A percentile compares a stretch with the other conserved stretches of the same genome.
These are phyloP conservation scores for Penicillium psychrosexuale DNA, from an alignment of 2,329 filamentous ascomycete species.

Conservation along the genomic window DNA sequence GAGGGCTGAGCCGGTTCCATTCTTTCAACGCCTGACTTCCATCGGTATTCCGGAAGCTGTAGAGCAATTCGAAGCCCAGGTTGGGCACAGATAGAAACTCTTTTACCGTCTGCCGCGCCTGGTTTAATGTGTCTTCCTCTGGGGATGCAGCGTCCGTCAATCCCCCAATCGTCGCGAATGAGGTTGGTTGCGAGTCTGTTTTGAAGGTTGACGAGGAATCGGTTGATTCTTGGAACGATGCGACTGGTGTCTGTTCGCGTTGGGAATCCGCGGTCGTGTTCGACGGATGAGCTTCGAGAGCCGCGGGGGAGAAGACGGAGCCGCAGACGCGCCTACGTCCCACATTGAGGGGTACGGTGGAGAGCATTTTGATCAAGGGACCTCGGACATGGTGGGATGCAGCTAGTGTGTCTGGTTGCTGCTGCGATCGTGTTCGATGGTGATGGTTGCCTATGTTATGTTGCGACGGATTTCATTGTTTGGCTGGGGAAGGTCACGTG, in stretches of 20 bases:
- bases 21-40: constrained; percentile 28
- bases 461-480: constrained; percentile 1
- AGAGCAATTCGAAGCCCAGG: constrained; percentile 32
- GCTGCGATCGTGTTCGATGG: background rate
- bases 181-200: constrained; percentile 15
- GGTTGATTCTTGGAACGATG: constrained; percentile 17
- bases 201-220: constrained; percentile 16
- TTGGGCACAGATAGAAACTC: constrained; percentile 40
- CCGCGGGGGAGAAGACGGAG: constrained; percentile 44
- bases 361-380: constrained; percentile 24
- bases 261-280: constrained; percentile 28
- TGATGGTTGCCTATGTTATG: background rate
- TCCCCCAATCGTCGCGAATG: constrained; percentile 9
- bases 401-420: background rate
- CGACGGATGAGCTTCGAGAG: constrained; percentile 30
- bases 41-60: constrained; percentile 22
- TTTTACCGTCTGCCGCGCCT: constrained; percentile 43
- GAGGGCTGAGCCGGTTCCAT: constrained; percentile 31
- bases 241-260: constrained; percentile 10
- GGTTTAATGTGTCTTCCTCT: constrained; percentile 38
- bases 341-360: constrained; percentile 24
- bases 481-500: constrained; percentile 1
- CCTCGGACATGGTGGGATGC: constrained; percentile 14
- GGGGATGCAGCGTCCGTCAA: constrained; percentile 14
- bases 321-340: constrained; percentile 43